phyloP scores from a whole-genome alignment of 768 basidiomycete genomes.

The Lentinula lateritia region DNA sequence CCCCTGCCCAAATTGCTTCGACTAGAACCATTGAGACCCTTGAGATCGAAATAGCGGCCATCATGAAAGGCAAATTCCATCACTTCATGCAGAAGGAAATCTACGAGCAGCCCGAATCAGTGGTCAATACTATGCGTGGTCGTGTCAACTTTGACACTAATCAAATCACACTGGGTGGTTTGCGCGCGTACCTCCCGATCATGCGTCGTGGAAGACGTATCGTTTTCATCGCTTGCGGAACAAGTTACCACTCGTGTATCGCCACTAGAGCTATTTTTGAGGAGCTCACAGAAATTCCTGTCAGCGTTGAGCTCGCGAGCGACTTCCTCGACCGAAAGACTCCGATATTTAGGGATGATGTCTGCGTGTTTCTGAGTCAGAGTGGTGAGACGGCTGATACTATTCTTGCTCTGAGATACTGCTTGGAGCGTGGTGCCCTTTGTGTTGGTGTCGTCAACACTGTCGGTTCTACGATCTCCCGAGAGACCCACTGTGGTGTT shows the following conservation, averaged over 20 bases:
- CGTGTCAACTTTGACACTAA: slow-evolving; percentile 97
- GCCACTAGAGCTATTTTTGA: slow-evolving; percentile 98
- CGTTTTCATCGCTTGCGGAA: slow-evolving; percentile 97
- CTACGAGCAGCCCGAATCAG: slow-evolving; percentile 97
- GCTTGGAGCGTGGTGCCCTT: slow-evolving; percentile 92
- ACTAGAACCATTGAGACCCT: slow-evolving; percentile 97
- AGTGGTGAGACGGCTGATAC: slow-evolving; percentile 99
- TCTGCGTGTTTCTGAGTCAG: slow-evolving; percentile 94
- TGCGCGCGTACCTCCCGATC: slow-evolving; percentile 91
- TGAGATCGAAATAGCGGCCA: slow-evolving; percentile 98
- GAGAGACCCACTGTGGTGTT: slow-evolving; percentile 98
- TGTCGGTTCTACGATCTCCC: slow-evolving; percentile 95
- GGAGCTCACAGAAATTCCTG: slow-evolving; percentile 97
- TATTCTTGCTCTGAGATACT: slow-evolving; percentile 93
- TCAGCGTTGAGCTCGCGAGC: slow-evolving; percentile 93
- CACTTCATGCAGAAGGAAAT: slow-evolving; percentile 99
- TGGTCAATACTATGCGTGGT: slow-evolving; percentile 99
- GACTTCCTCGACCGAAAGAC: slow-evolving; percentile 99
- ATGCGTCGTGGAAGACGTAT: slow-evolving; percentile 93
- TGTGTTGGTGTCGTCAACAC: slow-evolving; percentile 98
- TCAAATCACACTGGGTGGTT: slow-evolving; percentile 89
- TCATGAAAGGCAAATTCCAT: slow-evolving; percentile 99
- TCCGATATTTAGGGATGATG: slow-evolving; percentile 98
- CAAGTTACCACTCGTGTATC: slow-evolving; percentile 94
- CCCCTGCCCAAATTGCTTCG: slow-evolving; percentile 54